Base-by-base conservation (phyloP, 2,329 filamentous ascomycete genomes). In the Mollisia scopiformis region DNA sequence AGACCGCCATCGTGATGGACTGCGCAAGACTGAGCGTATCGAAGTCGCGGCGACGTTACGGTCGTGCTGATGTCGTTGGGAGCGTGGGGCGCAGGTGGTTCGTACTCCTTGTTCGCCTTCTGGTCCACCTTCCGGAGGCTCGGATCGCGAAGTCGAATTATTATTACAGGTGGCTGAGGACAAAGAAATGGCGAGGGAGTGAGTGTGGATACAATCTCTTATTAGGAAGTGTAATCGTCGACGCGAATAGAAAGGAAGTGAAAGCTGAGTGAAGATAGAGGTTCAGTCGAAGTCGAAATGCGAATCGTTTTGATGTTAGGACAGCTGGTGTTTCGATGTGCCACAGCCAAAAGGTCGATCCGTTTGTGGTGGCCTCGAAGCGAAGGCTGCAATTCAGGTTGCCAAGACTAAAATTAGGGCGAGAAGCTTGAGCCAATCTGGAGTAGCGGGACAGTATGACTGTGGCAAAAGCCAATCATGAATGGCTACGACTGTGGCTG, bases 1-100 rank as follows among this genome's bases (percentile, higher is more conserved):
- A 75, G 73, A 87, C 82, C 59, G 85, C 85, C 86, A 89, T 89
- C 74, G 74, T 39, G 28, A 58, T 13, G 23, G 21, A 27, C 28
- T 14, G 43, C 43, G 43, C 43, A 27, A 47, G 25, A 27, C 10
- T 47, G 39, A 19, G 23, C 23, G 8, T 21, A 43, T 21, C n/a
- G 39, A 43, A 14, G 21, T 47, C 13, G 21, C 23, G 23, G 43
- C 43, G 16, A 11, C n/a, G 43, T 10, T 10, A 16, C 16, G 2
- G 25, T 13, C 25, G 16, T 47, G 25, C 4, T 47, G 43, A 28
- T 11, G 43, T 27, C 16, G 43, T 47, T 47, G 43, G 14, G 43
- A 21, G 43, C 43, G 21, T 28, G 43, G 21, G 21, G 43, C 43
- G 43, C 43, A 28, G 11, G 43, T 47, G n/a, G n/a, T n/a, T n/a